Percentiles rank a stretch among this genome's conserved stretches.
These are phyloP conservation scores for Boechera stricta DNA, from an alignment of 345 rosid species.

Conservation along the genomic window DNA sequence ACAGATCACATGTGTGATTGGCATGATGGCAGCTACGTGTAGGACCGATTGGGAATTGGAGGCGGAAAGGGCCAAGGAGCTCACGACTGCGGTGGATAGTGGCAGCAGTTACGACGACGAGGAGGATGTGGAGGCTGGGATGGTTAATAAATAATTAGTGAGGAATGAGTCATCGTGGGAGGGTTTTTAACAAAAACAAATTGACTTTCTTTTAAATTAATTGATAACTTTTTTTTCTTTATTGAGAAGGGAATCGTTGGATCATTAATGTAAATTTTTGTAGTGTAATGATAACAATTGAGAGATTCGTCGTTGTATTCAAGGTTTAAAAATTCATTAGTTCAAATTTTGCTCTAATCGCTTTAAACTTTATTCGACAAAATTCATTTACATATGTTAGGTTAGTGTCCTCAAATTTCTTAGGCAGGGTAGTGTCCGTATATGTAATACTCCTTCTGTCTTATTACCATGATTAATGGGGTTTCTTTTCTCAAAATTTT, in stretches of 20 bases:
- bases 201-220: constrained; percentile 22
- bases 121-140: constrained; percentile 35
- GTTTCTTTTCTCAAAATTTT: no score
- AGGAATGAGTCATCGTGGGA: constrained; percentile 16
- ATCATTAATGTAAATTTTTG: constrained; percentile 32
- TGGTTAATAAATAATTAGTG: constrained; percentile 15
- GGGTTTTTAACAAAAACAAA: background rate
- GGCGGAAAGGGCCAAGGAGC: constrained; percentile 37
- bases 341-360: no score
- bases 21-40: constrained; percentile 39
- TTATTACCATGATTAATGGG: no score
- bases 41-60: constrained; percentile 39
- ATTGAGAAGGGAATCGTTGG: constrained; percentile 1
- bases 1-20: constrained; percentile 35
- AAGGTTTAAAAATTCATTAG: background rate
- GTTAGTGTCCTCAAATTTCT: no score
- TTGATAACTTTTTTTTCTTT: constrained; percentile 26
- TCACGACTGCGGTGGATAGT: constrained; percentile 28
- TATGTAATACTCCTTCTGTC: no score
- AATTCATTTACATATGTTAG: no score
- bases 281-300: constrained; percentile 3
- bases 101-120: background rate
- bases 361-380: no score
- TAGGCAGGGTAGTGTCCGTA: no score
- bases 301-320: constrained; percentile 3